phyloP scores from a whole-genome alignment of 176 grass and related monocot genomes.

The Paspalum notatum region DNA sequence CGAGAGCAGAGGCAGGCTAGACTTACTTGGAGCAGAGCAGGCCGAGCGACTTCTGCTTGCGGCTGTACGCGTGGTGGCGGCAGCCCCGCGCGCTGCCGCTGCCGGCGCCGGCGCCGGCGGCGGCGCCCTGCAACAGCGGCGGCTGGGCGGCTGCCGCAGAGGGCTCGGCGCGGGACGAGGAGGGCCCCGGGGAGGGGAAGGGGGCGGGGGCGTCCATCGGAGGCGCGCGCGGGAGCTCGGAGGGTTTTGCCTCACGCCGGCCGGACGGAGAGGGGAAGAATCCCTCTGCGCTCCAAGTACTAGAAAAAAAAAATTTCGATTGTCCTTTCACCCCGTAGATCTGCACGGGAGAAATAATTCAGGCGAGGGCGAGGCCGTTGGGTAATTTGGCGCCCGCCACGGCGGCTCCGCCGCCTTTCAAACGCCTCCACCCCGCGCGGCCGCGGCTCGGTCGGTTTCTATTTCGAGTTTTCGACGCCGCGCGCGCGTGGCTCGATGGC shows the following conservation, averaged over 20 bases:
- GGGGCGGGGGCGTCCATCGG: not conserved
- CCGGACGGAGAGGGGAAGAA: not conserved
- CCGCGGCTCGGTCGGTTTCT: constrained; percentile 11
- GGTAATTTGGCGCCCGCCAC: constrained; percentile 21
- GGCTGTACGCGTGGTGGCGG: constrained; percentile 66
- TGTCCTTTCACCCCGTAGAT: constrained; percentile 34
- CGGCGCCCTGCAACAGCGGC: not conserved
- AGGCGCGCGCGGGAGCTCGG: not conserved
- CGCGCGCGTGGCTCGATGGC: not conserved
- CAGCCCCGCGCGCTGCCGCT: constrained; percentile 1
- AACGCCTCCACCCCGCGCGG: constrained; percentile 4
- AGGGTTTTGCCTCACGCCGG: not conserved
- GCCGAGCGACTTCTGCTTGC: constrained; percentile 92
- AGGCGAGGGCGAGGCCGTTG: constrained; percentile 19
- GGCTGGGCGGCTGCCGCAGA: not conserved
- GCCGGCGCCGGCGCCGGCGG: not conserved
- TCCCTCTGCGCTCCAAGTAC: too few relatives aligned
- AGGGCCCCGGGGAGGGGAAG: not conserved
- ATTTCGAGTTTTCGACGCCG: not conserved
- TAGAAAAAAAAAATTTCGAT: too few relatives aligned
- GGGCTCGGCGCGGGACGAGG: not conserved
- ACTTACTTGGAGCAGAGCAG: constrained; percentile 89
- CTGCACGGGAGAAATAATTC: constrained; percentile 7
- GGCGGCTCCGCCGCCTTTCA: constrained; percentile 18
- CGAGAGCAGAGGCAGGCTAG: not conserved